Percentiles rank a stretch among this genome's conserved stretches.
Conservation (phyloP, 805 yeast genomes). For the Zygosaccharomyces rouxii region DNA sequence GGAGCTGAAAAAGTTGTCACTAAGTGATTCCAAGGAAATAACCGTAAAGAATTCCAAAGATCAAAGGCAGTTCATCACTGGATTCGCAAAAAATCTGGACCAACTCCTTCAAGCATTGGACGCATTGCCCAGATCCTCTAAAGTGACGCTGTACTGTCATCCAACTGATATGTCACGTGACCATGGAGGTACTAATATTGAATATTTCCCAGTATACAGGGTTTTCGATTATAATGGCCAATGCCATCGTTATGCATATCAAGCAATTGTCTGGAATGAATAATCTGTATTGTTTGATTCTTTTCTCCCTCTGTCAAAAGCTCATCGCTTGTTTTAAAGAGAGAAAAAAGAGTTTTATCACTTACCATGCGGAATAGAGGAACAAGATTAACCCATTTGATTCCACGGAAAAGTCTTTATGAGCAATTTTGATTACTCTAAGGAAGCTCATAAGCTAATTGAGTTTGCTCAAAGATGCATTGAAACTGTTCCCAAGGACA, state of each 20-base stretch:
- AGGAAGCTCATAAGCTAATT: slow-evolving; percentile 11
- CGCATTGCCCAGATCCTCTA: slow-evolving; percentile 6
- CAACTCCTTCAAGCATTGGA: slow-evolving; percentile 9
- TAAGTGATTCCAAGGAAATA: background rate
- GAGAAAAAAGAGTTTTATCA: background rate
- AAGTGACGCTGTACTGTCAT: slow-evolving; percentile 21
- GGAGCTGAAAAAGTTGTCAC: background rate
- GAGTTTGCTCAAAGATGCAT: slow-evolving; percentile 7
- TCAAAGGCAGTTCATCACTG: slow-evolving; percentile 19
- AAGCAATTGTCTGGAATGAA: slow-evolving; percentile 5
- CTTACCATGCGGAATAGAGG: background rate
- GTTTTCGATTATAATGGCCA: slow-evolving; percentile 27
- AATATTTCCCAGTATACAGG: slow-evolving; percentile 26
- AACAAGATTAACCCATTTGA: background rate
- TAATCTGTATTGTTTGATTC: background rate
- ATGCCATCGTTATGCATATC: slow-evolving; percentile 20
- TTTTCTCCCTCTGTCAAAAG: background rate
- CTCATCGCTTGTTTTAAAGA: background rate
- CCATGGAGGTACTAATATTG: slow-evolving; percentile 13
- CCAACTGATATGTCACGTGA: slow-evolving; percentile 2
- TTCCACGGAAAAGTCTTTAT: background rate
- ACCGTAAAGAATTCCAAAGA: slow-evolving; percentile 5
- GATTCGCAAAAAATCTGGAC: slow-evolving; percentile 15
- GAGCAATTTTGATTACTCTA: slow-evolving; percentile 5
- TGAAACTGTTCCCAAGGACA: background rate